Conservation (phyloP, 177 flowering plant species). For the Tripterygium wilfordii region DNA sequence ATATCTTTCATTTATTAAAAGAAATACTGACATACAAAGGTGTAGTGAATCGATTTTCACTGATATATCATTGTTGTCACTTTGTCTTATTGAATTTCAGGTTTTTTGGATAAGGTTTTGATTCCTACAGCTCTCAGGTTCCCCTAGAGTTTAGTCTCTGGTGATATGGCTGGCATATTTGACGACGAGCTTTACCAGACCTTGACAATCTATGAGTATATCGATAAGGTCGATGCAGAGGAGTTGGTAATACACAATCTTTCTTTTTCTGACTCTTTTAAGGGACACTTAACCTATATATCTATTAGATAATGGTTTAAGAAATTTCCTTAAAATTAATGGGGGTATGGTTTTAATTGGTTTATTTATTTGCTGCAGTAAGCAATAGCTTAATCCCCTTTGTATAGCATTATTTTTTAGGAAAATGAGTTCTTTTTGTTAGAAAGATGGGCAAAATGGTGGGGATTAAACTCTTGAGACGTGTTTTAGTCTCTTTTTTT, state of each 20-base stretch:
- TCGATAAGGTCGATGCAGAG: constrained; percentile 65
- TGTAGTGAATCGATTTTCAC: no score
- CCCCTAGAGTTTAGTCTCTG: neutral
- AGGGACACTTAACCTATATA: no score
- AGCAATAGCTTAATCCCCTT: neutral
- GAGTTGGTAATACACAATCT: constrained; percentile 52
- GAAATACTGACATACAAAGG: no score
- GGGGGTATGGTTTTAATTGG: neutral
- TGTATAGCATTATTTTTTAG: no score
- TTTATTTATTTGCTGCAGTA: no score
- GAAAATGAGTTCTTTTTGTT: no score
- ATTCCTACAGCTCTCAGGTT: neutral
- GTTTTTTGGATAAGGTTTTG: neutral
- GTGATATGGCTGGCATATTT: constrained; percentile 52
- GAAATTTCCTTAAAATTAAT: no score
- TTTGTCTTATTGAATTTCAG: constrained; percentile 1
- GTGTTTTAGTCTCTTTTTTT: no score
- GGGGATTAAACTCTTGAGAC: no score
- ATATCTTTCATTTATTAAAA: no score
- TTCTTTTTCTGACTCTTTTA: neutral
- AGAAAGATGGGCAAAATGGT: no score
- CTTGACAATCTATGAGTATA: constrained; percentile 68
- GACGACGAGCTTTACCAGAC: constrained; percentile 73
- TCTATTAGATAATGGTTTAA: no score
- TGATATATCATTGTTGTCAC: neutral